These are phyloP conservation scores for Rosa lucieae DNA, from an alignment of 306 rosid species.

Conservation along the genomic window DNA sequence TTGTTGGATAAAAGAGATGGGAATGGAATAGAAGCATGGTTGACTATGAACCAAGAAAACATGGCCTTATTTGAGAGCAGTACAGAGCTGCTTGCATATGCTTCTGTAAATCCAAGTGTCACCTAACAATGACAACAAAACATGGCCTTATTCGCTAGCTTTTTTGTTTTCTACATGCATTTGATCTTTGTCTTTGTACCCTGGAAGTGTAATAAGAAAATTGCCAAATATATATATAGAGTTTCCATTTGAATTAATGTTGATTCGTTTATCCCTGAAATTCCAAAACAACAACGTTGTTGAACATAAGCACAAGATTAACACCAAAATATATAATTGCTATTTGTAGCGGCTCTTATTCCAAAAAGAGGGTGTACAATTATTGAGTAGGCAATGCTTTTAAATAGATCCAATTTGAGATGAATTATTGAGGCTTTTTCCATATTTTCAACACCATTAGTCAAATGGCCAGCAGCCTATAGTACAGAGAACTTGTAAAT, in stretches of 20 bases:
- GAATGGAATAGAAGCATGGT: constrained; percentile 32
- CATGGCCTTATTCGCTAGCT: background rate
- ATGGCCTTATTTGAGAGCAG: constrained; percentile 26
- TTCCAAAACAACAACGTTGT: too few species aligned
- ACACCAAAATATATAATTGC: background rate
- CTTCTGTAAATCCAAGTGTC: constrained; percentile 2
- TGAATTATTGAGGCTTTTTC: background rate
- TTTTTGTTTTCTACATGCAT: background rate
- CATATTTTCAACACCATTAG: background rate
- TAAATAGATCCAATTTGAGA: background rate
- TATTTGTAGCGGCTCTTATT: background rate
- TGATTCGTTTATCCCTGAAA: too few species aligned
- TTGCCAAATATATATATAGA: too few species aligned
- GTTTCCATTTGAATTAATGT: too few species aligned
- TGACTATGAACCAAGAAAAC: constrained; percentile 18
- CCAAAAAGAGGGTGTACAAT: background rate
- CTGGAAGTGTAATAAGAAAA: background rate
- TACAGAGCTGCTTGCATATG: constrained; percentile 27
- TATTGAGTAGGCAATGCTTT: background rate
- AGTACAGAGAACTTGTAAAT: too few species aligned
- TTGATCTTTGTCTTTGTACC: background rate
- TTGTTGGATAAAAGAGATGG: constrained; percentile 29
- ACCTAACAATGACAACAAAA: background rate
- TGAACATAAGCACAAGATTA: too few species aligned
- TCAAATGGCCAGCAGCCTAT: too few species aligned